phyloP scores from a whole-genome alignment of 306 rosid genomes.

The Cucurbita ficifolia region DNA sequence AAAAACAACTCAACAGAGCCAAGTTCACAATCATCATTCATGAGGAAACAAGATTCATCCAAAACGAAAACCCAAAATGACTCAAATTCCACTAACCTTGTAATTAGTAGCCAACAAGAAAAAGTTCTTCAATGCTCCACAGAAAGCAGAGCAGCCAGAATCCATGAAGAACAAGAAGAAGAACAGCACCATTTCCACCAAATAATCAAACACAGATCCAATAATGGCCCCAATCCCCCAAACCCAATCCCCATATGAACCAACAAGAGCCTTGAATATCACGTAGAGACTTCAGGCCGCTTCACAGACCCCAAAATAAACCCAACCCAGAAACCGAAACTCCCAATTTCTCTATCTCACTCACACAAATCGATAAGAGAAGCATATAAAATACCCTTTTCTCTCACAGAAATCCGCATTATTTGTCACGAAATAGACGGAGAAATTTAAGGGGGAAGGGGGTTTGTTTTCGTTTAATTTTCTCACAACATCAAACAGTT shows the following conservation, averaged over 20 bases:
- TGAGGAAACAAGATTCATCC: background rate
- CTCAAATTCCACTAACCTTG: background rate
- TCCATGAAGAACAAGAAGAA: background rate
- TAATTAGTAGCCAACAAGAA: background rate
- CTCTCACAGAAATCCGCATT: background rate
- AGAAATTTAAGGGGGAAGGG: background rate
- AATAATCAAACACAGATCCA: background rate
- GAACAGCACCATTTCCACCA: background rate
- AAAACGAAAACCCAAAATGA: background rate
- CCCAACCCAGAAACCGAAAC: conserved; percentile 2
- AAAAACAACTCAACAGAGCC: background rate
- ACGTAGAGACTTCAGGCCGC: background rate
- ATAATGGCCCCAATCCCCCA: background rate
- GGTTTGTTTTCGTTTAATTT: background rate
- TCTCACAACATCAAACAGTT: background rate
- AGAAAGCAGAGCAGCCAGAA: background rate
- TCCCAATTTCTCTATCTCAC: background rate
- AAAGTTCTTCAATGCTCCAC: background rate
- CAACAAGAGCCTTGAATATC: background rate
- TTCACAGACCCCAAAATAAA: conserved; percentile 1
- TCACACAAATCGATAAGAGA: background rate
- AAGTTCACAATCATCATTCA: background rate
- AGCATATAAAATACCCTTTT: background rate
- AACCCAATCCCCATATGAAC: background rate
- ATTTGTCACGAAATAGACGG: conserved; percentile 13